Evolutionary conservation across 192 early-diverging fungal genomes (phyloP).

Genomic region (Jimgerdemannia flammicorona): DNA sequence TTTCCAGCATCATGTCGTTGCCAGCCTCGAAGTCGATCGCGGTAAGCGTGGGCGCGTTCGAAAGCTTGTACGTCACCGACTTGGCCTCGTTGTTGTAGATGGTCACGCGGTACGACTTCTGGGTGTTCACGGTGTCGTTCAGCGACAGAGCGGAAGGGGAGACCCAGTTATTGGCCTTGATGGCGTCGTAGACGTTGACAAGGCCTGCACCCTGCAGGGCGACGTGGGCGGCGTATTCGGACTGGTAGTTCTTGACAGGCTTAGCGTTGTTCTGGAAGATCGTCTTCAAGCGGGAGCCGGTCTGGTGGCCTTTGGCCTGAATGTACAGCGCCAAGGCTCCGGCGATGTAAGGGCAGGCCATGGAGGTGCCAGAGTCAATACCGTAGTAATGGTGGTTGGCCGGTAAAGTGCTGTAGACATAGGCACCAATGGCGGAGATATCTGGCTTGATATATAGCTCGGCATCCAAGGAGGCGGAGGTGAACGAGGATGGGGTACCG

Average conservation of each 20-base stretch:
- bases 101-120: neutral
- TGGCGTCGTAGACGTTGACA: constrained; percentile 6
- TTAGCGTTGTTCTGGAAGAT: constrained; percentile 6
- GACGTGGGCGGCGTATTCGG: neutral
- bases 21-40: neutral
- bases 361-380: constrained; percentile 84
- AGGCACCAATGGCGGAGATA: constrained; percentile 52
- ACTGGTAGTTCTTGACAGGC: neutral
- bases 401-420: constrained; percentile 51
- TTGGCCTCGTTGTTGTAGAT: neutral
- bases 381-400: constrained; percentile 35
- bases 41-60: neutral
- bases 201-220: neutral
- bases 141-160: constrained; percentile 1
- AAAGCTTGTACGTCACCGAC: neutral
- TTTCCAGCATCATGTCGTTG: neutral
- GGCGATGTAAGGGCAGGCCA: constrained; percentile 84
- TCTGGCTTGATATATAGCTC: constrained; percentile 58
- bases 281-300: neutral
- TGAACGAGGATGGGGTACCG: constrained; percentile 62
- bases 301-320: constrained; percentile 1
- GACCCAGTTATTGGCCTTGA: neutral
- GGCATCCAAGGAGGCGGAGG: constrained; percentile 58
- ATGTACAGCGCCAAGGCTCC: constrained; percentile 34
- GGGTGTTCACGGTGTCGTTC: neutral